phyloP scores from a whole-genome alignment of 2,329 filamentous ascomycete species.

The Ascochyta pisi region DNA sequence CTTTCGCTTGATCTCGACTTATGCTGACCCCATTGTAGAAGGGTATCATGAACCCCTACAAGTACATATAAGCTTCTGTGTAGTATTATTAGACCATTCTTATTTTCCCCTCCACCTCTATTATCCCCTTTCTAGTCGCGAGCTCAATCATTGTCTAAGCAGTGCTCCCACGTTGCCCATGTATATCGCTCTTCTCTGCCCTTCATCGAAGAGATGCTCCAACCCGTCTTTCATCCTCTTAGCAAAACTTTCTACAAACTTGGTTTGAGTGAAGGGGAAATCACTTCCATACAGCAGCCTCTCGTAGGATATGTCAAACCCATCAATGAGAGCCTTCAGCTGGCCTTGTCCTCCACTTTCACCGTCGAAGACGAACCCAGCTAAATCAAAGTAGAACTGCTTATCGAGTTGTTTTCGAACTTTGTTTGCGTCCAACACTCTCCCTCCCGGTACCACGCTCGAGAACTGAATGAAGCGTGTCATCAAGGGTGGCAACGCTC shows the following conservation, averaged over 20 bases:
- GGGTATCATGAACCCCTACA: slow-evolving; percentile 99
- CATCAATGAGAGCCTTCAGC: slow-evolving; percentile 56
- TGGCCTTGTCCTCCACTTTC: slow-evolving; percentile 50
- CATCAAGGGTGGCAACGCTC: slow-evolving; percentile 54
- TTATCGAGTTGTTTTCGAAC: slow-evolving; percentile 43
- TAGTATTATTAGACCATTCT: slow-evolving; percentile 10
- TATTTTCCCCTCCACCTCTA: background rate
- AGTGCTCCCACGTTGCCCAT: slow-evolving; percentile 48
- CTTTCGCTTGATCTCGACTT: background rate
- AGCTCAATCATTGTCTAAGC: slow-evolving; percentile 18
- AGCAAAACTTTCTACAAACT: slow-evolving; percentile 48
- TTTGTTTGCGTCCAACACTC: slow-evolving; percentile 30
- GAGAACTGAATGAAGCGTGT: slow-evolving; percentile 53
- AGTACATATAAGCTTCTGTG: slow-evolving; percentile 70
- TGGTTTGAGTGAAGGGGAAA: slow-evolving; percentile 57
- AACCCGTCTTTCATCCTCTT: slow-evolving; percentile 53
- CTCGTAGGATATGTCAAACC: slow-evolving; percentile 47
- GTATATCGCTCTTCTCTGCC: slow-evolving; percentile 49
- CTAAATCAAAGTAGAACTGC: slow-evolving; percentile 62
- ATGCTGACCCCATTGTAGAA: slow-evolving; percentile 64
- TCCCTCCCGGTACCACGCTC: slow-evolving; percentile 47
- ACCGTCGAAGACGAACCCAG: slow-evolving; percentile 57
- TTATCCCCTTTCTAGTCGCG: background rate
- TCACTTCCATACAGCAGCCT: slow-evolving; percentile 61
- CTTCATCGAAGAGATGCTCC: slow-evolving; percentile 45